phyloP scores from a whole-genome alignment of 1,284 basidiomycete genomes.

The Apiotrichum domesticum region DNA sequence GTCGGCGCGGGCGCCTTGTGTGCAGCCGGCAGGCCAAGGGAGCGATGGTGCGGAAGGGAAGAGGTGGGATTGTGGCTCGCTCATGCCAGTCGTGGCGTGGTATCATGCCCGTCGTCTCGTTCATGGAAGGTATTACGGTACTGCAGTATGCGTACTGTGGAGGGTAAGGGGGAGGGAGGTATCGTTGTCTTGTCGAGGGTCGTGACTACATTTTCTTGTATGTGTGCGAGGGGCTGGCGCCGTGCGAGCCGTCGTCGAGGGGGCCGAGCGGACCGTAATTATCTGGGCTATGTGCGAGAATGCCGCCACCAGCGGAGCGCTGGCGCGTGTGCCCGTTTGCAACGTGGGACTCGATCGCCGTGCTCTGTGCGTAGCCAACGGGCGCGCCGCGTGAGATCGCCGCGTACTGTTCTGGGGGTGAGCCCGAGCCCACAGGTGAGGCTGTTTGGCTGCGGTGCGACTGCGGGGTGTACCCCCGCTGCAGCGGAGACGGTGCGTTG shows the following conservation, averaged over 20 bases:
- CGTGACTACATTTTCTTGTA: not conserved
- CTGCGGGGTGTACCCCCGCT: constrained; percentile 9
- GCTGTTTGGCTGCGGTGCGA: not conserved
- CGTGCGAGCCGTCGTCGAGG: constrained; percentile 26
- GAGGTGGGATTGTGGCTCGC: no score
- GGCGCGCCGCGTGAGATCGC: not conserved
- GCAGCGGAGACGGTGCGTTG: constrained; percentile 26
- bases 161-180: no score
- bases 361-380: not conserved
- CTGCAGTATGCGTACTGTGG: not conserved
- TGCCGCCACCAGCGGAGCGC: constrained; percentile 28
- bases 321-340: constrained; percentile 39
- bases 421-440: constrained; percentile 3
- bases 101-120: no score
- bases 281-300: constrained; percentile 7
- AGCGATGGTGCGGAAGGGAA: not conserved
- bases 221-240: not conserved
- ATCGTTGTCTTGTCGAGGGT: no score
- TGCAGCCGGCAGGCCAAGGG: no score
- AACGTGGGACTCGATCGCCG: not conserved
- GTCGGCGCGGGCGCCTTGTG: not conserved
- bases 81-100: no score
- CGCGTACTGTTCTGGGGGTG: constrained; percentile 2
- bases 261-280: constrained; percentile 41
- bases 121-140: no score